Percentiles rank a stretch among this genome's conserved stretches.
Conservation (phyloP, 164 flowering plant genomes). For the Amborella trichopoda region DNA sequence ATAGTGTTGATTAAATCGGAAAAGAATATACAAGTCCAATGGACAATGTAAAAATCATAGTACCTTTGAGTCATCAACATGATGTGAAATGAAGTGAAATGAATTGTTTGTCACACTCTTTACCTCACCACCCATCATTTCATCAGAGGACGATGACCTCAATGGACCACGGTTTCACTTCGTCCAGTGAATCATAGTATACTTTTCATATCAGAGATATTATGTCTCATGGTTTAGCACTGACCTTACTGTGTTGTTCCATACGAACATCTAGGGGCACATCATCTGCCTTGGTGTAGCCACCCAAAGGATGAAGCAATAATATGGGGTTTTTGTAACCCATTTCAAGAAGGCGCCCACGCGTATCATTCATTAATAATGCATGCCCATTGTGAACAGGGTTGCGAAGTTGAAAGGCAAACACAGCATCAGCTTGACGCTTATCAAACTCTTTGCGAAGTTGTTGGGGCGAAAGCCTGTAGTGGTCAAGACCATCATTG, state of each 20-base stretch:
- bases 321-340: conserved; percentile 87
- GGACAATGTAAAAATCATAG: too few relatives aligned
- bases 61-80: too few relatives aligned
- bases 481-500: conserved; percentile 92
- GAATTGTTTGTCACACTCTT: too few relatives aligned
- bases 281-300: conserved; percentile 86
- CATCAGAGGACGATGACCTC: too few relatives aligned
- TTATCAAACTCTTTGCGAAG: conserved; percentile 71
- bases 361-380: conserved; percentile 88
- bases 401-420: conserved; percentile 93
- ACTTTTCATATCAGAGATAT: too few relatives aligned
- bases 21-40: too few relatives aligned
- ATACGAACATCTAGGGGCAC: conserved; percentile 94
- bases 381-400: conserved; percentile 99
- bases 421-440: conserved; percentile 93
- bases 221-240: too few relatives aligned
- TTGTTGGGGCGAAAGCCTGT: conserved; percentile 79
- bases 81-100: too few relatives aligned
- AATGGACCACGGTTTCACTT: too few relatives aligned
- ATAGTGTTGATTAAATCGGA: too few relatives aligned
- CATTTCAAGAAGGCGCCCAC: conserved; percentile 68
- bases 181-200: too few relatives aligned
- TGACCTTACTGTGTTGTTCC: conserved; percentile 95
- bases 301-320: conserved; percentile 93
- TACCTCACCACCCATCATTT: too few relatives aligned